phyloP scores from a whole-genome alignment of 2,329 filamentous ascomycete genomes.

The Aspergillus sp. region DNA sequence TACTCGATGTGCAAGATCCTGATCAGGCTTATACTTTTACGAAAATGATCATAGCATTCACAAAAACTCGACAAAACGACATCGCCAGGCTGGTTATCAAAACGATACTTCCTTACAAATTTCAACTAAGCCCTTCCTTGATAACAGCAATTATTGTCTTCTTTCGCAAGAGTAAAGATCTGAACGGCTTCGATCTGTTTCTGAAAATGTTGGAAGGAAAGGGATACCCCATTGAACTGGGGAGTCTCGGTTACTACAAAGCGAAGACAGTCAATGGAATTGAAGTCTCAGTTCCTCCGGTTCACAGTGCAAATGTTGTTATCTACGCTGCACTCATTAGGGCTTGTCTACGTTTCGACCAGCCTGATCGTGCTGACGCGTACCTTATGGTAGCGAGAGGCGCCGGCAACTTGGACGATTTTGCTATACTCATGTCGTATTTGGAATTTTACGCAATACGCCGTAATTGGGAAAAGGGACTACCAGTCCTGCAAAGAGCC shows the following conservation, averaged over 20 bases:
- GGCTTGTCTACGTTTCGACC: slow-evolving; percentile 41
- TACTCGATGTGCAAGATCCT: slow-evolving; percentile 37
- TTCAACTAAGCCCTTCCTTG: slow-evolving; percentile 35
- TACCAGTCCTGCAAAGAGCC: slow-evolving; percentile 31
- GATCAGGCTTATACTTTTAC: slow-evolving; percentile 35
- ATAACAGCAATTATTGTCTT: slow-evolving; percentile 39
- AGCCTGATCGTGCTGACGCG: slow-evolving; percentile 41
- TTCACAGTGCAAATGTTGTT: slow-evolving; percentile 32
- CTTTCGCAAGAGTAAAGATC: slow-evolving; percentile 41
- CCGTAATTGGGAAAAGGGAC: slow-evolving; percentile 38
- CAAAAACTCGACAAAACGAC: slow-evolving; percentile 40
- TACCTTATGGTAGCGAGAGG: slow-evolving; percentile 38
- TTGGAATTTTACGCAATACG: slow-evolving; percentile 38
- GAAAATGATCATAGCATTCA: slow-evolving; percentile 39
- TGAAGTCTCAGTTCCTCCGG: slow-evolving; percentile 37
- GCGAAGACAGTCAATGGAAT: slow-evolving; percentile 35
- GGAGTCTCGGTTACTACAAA: slow-evolving; percentile 25
- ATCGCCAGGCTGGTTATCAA: slow-evolving; percentile 39
- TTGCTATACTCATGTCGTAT: slow-evolving; percentile 38
- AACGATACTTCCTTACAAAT: slow-evolving; percentile 39
- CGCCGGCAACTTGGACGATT: slow-evolving; percentile 39
- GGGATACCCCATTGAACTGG: slow-evolving; percentile 36
- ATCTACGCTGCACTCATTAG: slow-evolving; percentile 39
- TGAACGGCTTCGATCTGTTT: slow-evolving; percentile 43
- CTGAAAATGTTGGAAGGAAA: slow-evolving; percentile 37